These are phyloP conservation scores for Aspergillus sp. DNA, from an alignment of 2,329 filamentous ascomycete species.

Conservation along the genomic window DNA sequence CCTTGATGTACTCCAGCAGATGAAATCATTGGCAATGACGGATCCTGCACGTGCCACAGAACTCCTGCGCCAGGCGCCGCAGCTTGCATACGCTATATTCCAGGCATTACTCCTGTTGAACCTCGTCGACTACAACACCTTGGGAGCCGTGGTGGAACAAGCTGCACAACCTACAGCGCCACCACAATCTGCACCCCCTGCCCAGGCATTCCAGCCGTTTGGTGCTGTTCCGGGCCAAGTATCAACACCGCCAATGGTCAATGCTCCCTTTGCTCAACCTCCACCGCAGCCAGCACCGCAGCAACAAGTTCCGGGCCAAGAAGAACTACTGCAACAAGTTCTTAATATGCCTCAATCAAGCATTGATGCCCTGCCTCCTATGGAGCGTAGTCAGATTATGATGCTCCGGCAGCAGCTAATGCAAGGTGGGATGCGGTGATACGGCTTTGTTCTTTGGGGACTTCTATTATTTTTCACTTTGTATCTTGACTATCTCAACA, in stretches of 20 bases:
- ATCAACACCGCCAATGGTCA: conserved; percentile 53
- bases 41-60: conserved; percentile 84
- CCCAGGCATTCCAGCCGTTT: conserved; percentile 40
- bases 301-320: conserved; percentile 58
- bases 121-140: conserved; percentile 79
- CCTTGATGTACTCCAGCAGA: conserved; percentile 88
- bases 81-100: conserved; percentile 92
- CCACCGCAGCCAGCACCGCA: conserved; percentile 44
- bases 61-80: conserved; percentile 82
- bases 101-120: conserved; percentile 91
- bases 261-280: conserved; percentile 45
- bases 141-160: conserved; percentile 76
- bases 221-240: conserved; percentile 44
- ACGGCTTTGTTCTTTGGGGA: conserved; percentile 5
- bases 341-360: conserved; percentile 76
- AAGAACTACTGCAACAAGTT: conserved; percentile 76
- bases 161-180: conserved; percentile 44
- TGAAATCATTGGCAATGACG: conserved; percentile 82
- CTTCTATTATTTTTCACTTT: too few relatives aligned
- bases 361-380: conserved; percentile 75
- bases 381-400: conserved; percentile 77
- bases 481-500: background rate
- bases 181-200: conserved; percentile 28
- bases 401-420: conserved; percentile 67
- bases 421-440: conserved; percentile 38